Evolutionary conservation across 2,329 filamentous ascomycete genomes (phyloP), one percentile per base, ranked within the genome.

Genomic region (Chalaropsis thielavioides): DNA sequence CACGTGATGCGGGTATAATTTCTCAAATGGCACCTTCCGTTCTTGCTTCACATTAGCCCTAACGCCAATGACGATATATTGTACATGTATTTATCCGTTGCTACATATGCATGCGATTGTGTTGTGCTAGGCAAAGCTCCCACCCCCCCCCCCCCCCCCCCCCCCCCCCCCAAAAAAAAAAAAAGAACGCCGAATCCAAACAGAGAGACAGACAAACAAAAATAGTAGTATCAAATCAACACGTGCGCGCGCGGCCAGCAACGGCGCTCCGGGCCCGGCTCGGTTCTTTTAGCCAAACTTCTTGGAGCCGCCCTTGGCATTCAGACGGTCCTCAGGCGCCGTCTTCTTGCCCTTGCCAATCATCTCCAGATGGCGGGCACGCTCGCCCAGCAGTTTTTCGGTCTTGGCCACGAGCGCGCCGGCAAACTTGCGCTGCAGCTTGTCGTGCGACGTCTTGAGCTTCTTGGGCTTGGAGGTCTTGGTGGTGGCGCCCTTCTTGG

Each of bases 281-380:
- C 11, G 10, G 13, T 38, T 11, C 46, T 10, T 64, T 77, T 78
- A 83, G 64, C 81, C 81, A 74, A 81, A 83, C 74, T 81, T 81
- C 73, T 78, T 77, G 17, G 77, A 78, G 4, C 81, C 81, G 40
- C 79, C 80, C 74, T 77, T 77, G 13, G 59, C 65, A 19, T 63
- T 61, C 54, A 69, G 24, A 35, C 58, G 63, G 19, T 69, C 67
- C 61, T 71, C 66, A 38, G 71, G 74, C 61, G 73, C 70, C 59
- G 74, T 74, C 72, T 79, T 82, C 73, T 81, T 80, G 10, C 79
- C 78, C 73, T 80, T 78, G 40, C 80, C 82, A 67, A 84, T 82
- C 68, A 84, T 71, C 75, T 85, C 82, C 27, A 85, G 73, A 67
- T 85, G 82, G 0, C 82, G 81, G 4, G 80, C 82, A 8, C 82